phyloP scores from a whole-genome alignment of 106 monocot species.

The Triglochin maritima region DNA sequence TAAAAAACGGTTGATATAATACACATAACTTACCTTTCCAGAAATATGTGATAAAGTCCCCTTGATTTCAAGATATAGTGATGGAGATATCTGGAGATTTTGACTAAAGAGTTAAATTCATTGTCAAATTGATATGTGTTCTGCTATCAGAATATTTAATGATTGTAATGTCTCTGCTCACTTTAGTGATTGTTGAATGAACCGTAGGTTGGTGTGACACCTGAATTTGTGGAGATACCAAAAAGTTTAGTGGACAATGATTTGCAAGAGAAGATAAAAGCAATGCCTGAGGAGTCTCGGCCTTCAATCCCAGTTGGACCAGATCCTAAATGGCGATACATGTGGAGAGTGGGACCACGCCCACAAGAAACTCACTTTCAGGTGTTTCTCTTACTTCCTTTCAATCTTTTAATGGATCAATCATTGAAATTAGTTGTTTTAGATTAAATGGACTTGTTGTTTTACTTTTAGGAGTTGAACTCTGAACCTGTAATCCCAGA shows the following conservation, averaged over 20 bases:
- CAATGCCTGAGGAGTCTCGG: slow-evolving; percentile 52
- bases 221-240: slow-evolving; percentile 86
- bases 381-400: slow-evolving; percentile 19
- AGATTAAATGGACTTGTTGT: neutral
- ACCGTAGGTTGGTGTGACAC: slow-evolving; percentile 84
- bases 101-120: too few relatives aligned
- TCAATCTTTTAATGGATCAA: neutral
- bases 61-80: too few relatives aligned
- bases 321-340: slow-evolving; percentile 97
- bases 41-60: too few relatives aligned
- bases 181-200: neutral
- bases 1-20: too few relatives aligned
- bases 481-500: slow-evolving; percentile 89
- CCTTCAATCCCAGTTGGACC: slow-evolving; percentile 55
- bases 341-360: slow-evolving; percentile 93
- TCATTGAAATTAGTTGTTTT: neutral
- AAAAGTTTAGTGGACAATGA: slow-evolving; percentile 62
- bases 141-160: too few relatives aligned
- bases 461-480: slow-evolving; percentile 60
- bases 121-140: too few relatives aligned
- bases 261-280: slow-evolving; percentile 52
- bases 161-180: too few relatives aligned
- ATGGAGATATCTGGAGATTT: too few relatives aligned
- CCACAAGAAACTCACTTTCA: slow-evolving; percentile 67
- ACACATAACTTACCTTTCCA: too few relatives aligned